Conservation (phyloP, 345 rosid species). For the Euphorbia pulcherrima region DNA sequence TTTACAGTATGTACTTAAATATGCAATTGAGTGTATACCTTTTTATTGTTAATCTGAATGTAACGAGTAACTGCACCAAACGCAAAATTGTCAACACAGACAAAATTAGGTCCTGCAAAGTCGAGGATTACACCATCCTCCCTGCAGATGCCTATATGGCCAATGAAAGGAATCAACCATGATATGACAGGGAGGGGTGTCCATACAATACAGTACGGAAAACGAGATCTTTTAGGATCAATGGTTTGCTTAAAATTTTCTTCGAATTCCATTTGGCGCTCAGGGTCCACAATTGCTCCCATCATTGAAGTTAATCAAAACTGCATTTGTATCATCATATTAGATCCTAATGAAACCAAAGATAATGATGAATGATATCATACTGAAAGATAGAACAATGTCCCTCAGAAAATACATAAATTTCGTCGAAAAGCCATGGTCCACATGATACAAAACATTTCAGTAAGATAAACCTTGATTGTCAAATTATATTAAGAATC, state of each 20-base stretch:
- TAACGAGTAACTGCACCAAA: conserved; percentile 79
- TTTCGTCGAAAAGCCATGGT: neutral
- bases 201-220: conserved; percentile 91
- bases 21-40: conserved; percentile 34
- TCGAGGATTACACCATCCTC: conserved; percentile 90
- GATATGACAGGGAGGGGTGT: conserved; percentile 86
- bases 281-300: conserved; percentile 45
- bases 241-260: conserved; percentile 35
- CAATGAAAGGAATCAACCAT: conserved; percentile 86
- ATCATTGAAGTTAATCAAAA: conserved; percentile 21
- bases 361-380: neutral
- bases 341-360: conserved; percentile 3
- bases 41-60: conserved; percentile 63
- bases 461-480: neutral
- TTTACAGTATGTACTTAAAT: neutral
- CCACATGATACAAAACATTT: too few relatives aligned
- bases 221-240: conserved; percentile 66
- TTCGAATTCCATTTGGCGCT: conserved; percentile 37
- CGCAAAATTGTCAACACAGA: conserved; percentile 75
- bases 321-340: conserved; percentile 13
- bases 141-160: conserved; percentile 80
- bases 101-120: conserved; percentile 93
- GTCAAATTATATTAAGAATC: neutral
- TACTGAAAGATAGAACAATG: neutral
- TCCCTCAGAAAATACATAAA: neutral